phyloP scores from a whole-genome alignment of 345 rosid genomes.

The rapeseed (Brassica napus) region Da-Ae NC_063439.1:22880001-22880500 shows the following conservation, averaged over 20 bases:
- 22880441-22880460: not conserved
- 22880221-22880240: not conserved
- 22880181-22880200: too few species aligned
- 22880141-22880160: too few species aligned
- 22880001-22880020: too few species aligned
- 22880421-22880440: not conserved
- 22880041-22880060: too few species aligned
- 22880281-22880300: too few species aligned
- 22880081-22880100: too few species aligned
- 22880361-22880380: not conserved
- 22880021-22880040: too few species aligned
- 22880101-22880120: too few species aligned
- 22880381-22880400: not conserved
- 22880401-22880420: not conserved
- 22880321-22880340: not conserved
- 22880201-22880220: not conserved
- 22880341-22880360: not conserved
- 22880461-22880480: not conserved
- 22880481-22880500: not conserved
- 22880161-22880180: too few species aligned
- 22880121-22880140: too few species aligned
- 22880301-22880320: too few species aligned
- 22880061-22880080: too few species aligned
- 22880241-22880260: not conserved
- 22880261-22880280: not conserved